Conservation (phyloP, 1,284 basidiomycete species). For the Ustilago vetiveriae region DNA sequence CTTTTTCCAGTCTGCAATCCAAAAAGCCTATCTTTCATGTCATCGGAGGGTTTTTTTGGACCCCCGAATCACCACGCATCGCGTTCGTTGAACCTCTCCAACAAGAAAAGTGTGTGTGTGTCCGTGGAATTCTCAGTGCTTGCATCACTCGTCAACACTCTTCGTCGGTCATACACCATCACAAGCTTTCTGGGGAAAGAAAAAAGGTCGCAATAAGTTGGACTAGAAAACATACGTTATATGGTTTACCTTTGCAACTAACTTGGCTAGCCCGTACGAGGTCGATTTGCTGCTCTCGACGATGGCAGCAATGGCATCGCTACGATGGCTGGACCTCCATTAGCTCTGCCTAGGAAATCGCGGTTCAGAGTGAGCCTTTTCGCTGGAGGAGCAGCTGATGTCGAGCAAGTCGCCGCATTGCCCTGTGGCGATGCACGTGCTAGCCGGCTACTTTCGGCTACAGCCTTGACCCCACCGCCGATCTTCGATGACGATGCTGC, state of each 20-base stretch:
- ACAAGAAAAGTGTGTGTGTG: too few relatives aligned
- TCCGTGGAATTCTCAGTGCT: too few relatives aligned
- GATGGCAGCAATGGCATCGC: constrained; percentile 21
- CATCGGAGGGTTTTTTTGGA: too few relatives aligned
- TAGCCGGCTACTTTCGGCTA: neutral
- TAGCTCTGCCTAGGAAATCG: neutral
- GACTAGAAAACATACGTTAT: too few relatives aligned
- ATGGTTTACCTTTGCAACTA: too few relatives aligned
- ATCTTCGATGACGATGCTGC: constrained; percentile 2
- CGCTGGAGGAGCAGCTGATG: neutral
- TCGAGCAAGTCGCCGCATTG: neutral
- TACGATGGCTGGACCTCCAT: neutral
- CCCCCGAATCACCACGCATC: too few relatives aligned
- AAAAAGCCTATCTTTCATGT: too few relatives aligned
- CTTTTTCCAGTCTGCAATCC: neutral
- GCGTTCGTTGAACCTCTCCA: too few relatives aligned
- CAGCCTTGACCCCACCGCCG: neutral
- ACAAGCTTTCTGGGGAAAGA: too few relatives aligned
- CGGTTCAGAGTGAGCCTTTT: constrained; percentile 23
- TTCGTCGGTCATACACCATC: too few relatives aligned
- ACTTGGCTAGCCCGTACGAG: constrained; percentile 17
- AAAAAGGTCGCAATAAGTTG: too few relatives aligned
- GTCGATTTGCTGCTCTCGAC: constrained; percentile 10
- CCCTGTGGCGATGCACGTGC: constrained; percentile 2
- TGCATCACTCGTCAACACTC: too few relatives aligned